These are phyloP conservation scores for Solanum corneliomulleri DNA, from an alignment of 257 asterid genomes.

Conservation along the genomic window DNA sequence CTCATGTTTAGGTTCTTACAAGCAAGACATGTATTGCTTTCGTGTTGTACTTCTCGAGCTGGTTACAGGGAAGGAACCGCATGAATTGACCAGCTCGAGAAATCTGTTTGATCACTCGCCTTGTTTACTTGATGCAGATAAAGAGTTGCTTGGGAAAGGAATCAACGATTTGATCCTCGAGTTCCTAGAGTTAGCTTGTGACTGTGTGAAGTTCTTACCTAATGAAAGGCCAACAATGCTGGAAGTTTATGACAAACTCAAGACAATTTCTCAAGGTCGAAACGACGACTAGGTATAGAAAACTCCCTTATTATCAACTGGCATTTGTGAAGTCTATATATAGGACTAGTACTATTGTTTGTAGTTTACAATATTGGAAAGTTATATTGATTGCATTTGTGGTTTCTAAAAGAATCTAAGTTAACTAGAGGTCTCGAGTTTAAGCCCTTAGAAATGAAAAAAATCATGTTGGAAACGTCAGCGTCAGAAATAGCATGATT, in stretches of 20 bases:
- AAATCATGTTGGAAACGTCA: too few relatives aligned
- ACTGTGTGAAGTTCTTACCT: conserved; percentile 4
- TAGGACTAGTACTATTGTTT: not conserved
- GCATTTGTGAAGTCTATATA: not conserved
- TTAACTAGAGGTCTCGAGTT: not conserved
- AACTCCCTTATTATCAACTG: not conserved
- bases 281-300: not conserved
- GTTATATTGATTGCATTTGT: not conserved
- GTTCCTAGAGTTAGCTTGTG: conserved; percentile 3
- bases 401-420: not conserved
- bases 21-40: conserved; percentile 1
- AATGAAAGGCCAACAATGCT: conserved; percentile 8
- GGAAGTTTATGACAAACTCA: conserved; percentile 1
- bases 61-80: not conserved
- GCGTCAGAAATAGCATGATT: too few relatives aligned
- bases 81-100: not conserved
- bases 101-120: not conserved
- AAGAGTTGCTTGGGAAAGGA: not conserved
- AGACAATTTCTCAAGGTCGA: not conserved
- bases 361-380: not conserved
- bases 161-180: not conserved
- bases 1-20: not conserved
- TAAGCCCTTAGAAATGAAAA: too few relatives aligned
- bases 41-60: conserved; percentile 14
- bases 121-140: not conserved